Evolutionary conservation across 2,329 filamentous ascomycete genomes (phyloP), one percentile per base, ranked within the genome.

Genomic region (Zymoseptoria pseudotritici): DNA sequence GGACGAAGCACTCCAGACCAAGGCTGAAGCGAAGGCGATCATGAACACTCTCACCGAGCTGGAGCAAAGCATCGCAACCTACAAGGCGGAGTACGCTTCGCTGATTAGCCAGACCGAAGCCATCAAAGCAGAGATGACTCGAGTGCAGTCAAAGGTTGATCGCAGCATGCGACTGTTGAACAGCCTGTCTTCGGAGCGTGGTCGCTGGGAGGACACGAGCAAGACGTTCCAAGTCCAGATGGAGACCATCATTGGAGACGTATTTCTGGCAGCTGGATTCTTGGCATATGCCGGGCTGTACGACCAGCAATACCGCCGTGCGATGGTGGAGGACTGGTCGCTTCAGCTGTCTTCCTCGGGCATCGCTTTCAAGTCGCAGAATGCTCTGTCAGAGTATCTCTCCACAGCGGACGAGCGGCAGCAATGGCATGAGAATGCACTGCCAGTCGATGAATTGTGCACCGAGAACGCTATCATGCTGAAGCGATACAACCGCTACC

Each of bases 191-290:
- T 97, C 93, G 4, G 94, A 99, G 78, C 85, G 93, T 75, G 85
- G 83, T 49, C 87, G 94, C 71, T 99, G 94, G 94, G 94, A 99
- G 72, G 90, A 93, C 70, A 92, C 92, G 67, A 99, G 94, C 83
- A 96, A 89, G 77, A 97, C 93, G 0, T 99, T 99, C 73, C 93
- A 97, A 75, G 96, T 92, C 2, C 94, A 99, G 73, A 97, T 99
- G 73, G 89, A 90, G 74, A 99, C 94, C 2, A 85, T 99, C 56
- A 90, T 99, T 46, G 94, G 94, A 63, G 94, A 99, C 72, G 93
- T 97, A 55, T 83, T 99, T 62, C 88, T 97, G 55, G 94, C 94
- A n/a, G 91, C 95, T 4, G 95, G 93, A 8, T 97, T 97, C 82
- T 82, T 99, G 64, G 94, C 95, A 13, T 99, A 99, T 76, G 91